Evolutionary conservation across 495 filamentous ascomycete species (phyloP), one percentile per base, ranked within the genome.

Genomic region (Penicillium manginii): DNA sequence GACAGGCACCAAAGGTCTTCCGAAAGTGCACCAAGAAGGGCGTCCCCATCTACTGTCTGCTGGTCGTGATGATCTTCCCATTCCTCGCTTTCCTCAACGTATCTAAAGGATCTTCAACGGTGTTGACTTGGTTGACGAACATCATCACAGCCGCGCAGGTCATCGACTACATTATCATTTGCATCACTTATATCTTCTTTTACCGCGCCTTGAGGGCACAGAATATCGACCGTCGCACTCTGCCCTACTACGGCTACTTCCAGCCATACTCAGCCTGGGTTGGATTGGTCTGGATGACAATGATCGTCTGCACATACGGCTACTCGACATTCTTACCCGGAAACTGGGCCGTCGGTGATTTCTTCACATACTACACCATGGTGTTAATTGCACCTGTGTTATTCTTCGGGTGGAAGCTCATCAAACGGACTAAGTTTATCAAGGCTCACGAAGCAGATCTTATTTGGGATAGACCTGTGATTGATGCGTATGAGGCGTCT

Each of bases 341-440:
- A 15, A 47, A 39, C 8, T 87, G 78, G 74, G 67, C 69, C 48
- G 69, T 83, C 7, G 65, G 61, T 9, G 57, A 53, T 45, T 88
- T 87, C 65, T 86, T 88, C 71, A 71, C 70, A 9, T 75, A 79
- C 63, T 87, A 88, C 67, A 79, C 80, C 3, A 84, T 86, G 83
- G 70, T 79, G 3, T 50, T 82, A 8, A 57, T 85, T 12, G 75
- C 79, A 10, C 60, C 81, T 33, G 61, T 81, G 0, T 79, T 73
- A 57, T 75, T 79, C 50, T n/a, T 60, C 7, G 69, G 70, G 23
- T 88, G 84, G 84, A 88, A 87, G 71, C 23, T 85, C 4, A 29
- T 78, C 66, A 79, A 80, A 54, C 69, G 75, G 5, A 86, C 85
- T 0, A 77, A 71, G 56, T 73, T 79, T 48, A 69, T 86, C 0